Base-by-base conservation (phyloP, 1,284 basidiomycete species). In the Rhodotorula sp. region DNA sequence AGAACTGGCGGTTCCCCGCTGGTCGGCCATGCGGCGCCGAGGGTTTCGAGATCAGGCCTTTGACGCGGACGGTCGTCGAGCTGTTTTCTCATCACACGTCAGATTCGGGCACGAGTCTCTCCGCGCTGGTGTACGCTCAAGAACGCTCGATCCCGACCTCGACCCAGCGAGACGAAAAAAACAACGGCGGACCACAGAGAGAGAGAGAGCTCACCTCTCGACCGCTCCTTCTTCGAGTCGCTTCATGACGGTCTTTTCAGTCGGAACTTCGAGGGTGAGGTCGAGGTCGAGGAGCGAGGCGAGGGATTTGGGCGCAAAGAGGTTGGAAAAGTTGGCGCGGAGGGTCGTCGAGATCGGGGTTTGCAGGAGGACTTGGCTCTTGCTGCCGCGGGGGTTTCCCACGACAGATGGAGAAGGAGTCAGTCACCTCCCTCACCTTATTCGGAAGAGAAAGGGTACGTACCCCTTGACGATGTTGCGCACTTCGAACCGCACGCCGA, bases 1-100 rank as follows among this genome's bases (percentile, higher is more conserved):
- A 93, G 81, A 91, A 98, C 78, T 98, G 95, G 2, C 95, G 83
- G 79, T 98, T 97, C 0, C 88, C 86, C 18, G 88, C 87, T 2
- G 87, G 85, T 48, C 93, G 83, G 3, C 95, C 95, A 66, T 86
- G 86, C 0, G 88, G 88, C 1, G 87, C 81, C 0, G 85, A 78
- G 67, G 93, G 93, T 77, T 88, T 90, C 8, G 92, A 95, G 48
- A 93, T 86, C 2, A 93, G 82, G 2, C 93, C 93, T 47, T 84
- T 84, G 0, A 93, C 86, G 18, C 81, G 80, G n/a, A 92, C 84
- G 16, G 81, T 56, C 21, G 72, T 75, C 21, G 62, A 18, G 50
- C 68, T 74, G 34, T 34, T 34, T 34, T 34, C 34, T 5, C 34
- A 8, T 34, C 34, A 8, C 34, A 34, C n/a, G n/a, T 34, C 34